phyloP scores from a whole-genome alignment of 768 basidiomycete genomes.

The Lyophyllum shimeji region DNA sequence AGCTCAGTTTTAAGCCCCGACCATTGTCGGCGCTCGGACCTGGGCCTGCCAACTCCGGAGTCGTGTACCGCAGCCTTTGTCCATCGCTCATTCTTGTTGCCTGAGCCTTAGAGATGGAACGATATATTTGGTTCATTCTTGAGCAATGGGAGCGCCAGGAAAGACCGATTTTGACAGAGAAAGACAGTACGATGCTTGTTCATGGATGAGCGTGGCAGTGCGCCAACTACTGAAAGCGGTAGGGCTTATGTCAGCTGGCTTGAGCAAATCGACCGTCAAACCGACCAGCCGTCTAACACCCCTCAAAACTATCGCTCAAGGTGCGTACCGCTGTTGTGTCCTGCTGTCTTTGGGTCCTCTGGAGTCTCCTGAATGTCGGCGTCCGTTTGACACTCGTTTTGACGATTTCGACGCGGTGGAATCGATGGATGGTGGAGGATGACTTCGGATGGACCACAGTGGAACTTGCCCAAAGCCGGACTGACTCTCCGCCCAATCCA shows the following conservation, averaged over 20 bases:
- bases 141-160: no score
- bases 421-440: constrained; percentile 18
- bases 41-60: not conserved
- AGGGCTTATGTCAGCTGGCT: constrained; percentile 36
- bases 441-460: constrained; percentile 43
- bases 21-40: constrained; percentile 3
- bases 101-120: no score
- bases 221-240: constrained; percentile 4
- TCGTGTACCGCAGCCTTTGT: not conserved
- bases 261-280: constrained; percentile 17
- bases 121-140: no score
- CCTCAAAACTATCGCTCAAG: constrained; percentile 40
- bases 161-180: not conserved
- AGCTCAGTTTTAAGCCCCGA: constrained; percentile 32
- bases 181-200: not conserved
- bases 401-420: constrained; percentile 12
- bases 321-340: constrained; percentile 29
- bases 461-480: constrained; percentile 31
- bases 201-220: not conserved
- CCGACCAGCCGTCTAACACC: constrained; percentile 27
- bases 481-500: constrained; percentile 37
- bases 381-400: constrained; percentile 24
- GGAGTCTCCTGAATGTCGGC: constrained; percentile 9
- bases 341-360: constrained; percentile 14
- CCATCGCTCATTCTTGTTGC: not conserved